These are phyloP conservation scores for Starmerella cellae DNA, from an alignment of 805 yeast species.

Conservation along the genomic window DNA sequence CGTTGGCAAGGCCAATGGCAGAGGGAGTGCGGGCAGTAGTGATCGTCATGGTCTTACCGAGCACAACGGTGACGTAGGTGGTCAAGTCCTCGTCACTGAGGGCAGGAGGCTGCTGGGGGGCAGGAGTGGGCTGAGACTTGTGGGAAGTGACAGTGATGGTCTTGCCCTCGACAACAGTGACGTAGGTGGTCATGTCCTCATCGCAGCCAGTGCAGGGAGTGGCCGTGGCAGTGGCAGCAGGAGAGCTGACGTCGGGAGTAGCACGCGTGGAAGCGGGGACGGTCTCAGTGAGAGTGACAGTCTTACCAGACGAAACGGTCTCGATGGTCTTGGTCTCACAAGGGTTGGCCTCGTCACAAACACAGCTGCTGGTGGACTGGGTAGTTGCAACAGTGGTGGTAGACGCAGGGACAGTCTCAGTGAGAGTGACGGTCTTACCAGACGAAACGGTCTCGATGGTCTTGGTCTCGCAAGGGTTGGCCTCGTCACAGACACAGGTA, in stretches of 20 bases:
- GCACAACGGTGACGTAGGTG: conserved; percentile 18
- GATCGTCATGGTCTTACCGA: conserved; percentile 20
- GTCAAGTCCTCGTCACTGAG: conserved; percentile 9
- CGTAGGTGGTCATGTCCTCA: conserved; percentile 15
- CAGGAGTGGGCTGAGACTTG: conserved; percentile 1
- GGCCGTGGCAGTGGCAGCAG: neutral
- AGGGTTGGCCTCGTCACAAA: too few species aligned
- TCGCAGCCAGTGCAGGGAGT: too few species aligned
- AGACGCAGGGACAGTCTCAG: too few species aligned
- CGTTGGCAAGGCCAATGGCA: conserved; percentile 10
- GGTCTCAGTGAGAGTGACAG: too few species aligned
- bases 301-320: too few species aligned
- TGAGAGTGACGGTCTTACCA: too few species aligned
- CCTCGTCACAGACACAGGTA: too few species aligned
- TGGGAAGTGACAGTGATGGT: conserved; percentile 19
- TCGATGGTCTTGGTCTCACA: too few species aligned
- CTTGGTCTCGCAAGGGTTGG: too few species aligned
- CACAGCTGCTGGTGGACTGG: too few species aligned
- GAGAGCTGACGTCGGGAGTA: neutral
- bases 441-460: too few species aligned
- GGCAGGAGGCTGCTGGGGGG: conserved; percentile 1
- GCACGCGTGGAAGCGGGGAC: too few species aligned
- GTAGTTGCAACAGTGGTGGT: neutral
- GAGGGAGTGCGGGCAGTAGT: conserved; percentile 13
- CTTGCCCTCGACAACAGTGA: conserved; percentile 19